A percentile compares a stretch with the other conserved stretches of the same genome.
Evolutionary conservation across 306 rosid genomes (phyloP).

Genomic region (Lagenaria siceraria): DNA sequence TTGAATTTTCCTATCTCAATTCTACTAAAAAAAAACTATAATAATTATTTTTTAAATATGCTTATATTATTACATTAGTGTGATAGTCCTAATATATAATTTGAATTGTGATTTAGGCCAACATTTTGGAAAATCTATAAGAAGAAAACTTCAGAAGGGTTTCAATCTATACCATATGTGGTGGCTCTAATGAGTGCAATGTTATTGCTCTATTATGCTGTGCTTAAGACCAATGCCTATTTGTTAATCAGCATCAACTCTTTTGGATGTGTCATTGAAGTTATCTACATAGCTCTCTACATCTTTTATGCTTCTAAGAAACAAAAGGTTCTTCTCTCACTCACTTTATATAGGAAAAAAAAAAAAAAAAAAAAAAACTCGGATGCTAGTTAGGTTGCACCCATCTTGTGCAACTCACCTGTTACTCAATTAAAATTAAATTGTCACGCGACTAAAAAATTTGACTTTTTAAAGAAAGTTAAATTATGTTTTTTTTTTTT

Average conservation of each 20-base stretch:
- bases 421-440: too few species aligned
- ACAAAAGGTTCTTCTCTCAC: conserved; percentile 20
- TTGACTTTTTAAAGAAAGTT: too few species aligned
- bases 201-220: conserved; percentile 45
- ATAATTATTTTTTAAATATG: neutral
- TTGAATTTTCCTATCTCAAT: too few species aligned
- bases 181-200: conserved; percentile 55
- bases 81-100: neutral
- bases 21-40: too few species aligned
- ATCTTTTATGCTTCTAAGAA: conserved; percentile 36
- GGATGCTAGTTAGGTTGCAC: too few species aligned
- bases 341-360: too few species aligned
- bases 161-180: conserved; percentile 52
- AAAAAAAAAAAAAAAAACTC: too few species aligned
- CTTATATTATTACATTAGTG: neutral
- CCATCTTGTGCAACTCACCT: too few species aligned
- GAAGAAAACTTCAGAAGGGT: conserved; percentile 52
- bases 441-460: too few species aligned
- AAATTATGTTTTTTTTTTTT: too few species aligned
- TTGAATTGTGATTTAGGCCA: conserved; percentile 26
- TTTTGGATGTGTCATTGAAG: conserved; percentile 44
- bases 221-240: conserved; percentile 38
- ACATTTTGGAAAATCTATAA: conserved; percentile 49
- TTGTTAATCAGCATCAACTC: conserved; percentile 44
- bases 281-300: conserved; percentile 25